These are phyloP conservation scores for Pleurotus salmoneostramineus DNA, from an alignment of 768 basidiomycete species.

Conservation along the genomic window DNA sequence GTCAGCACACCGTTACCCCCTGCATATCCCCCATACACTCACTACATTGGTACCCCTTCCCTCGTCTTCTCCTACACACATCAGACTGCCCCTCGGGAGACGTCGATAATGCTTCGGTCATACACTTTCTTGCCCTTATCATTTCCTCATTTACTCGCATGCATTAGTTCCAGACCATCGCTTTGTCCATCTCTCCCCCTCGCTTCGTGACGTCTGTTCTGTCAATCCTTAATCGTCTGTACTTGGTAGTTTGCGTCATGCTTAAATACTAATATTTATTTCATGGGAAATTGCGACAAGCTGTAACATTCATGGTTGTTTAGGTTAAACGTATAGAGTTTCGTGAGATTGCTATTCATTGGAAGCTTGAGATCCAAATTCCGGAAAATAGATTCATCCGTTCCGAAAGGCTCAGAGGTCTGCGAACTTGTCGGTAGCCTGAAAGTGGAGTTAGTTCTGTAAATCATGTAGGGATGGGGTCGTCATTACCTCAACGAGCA, in stretches of 20 bases:
- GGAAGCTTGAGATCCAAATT: background rate
- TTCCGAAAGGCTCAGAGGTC: constrained; percentile 14
- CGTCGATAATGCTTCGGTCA: too few relatives aligned
- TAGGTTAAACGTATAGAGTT: background rate
- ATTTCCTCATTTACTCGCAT: background rate
- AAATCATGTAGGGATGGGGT: background rate
- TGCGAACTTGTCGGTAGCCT: constrained; percentile 43
- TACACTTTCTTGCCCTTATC: background rate
- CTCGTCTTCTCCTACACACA: background rate
- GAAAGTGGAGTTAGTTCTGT: background rate
- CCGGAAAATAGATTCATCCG: too few relatives aligned
- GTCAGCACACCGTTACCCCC: background rate
- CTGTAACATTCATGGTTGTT: background rate
- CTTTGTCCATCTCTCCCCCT: background rate
- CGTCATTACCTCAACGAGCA: constrained; percentile 61
- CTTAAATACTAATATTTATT: constrained; percentile 5
- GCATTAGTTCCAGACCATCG: background rate
- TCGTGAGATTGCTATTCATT: background rate
- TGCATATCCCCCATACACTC: background rate
- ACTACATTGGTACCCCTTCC: constrained; percentile 1
- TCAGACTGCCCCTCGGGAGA: too few relatives aligned
- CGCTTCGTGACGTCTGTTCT: background rate
- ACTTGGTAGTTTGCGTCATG: background rate
- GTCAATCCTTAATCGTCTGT: constrained; percentile 2
- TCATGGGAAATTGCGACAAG: constrained; percentile 7